These are phyloP conservation scores for Aspergillus pseudoterreus DNA, from an alignment of 2,329 filamentous ascomycete genomes.

Conservation along the genomic window DNA sequence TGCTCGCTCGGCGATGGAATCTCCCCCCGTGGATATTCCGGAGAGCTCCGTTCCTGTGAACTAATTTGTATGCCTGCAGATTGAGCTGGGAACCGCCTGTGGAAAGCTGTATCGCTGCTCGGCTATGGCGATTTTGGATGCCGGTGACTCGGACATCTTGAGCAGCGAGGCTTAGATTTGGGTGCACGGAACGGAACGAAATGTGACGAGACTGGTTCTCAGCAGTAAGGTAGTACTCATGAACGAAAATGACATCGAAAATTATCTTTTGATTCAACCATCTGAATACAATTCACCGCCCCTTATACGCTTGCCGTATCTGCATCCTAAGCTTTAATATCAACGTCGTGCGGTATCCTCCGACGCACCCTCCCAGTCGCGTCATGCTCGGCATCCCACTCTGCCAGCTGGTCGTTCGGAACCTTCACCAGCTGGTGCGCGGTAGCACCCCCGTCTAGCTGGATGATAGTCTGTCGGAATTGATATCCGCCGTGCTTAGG, in stretches of 20 bases:
- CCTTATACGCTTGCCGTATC: no score
- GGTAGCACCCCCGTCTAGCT: slow-evolving; percentile 48
- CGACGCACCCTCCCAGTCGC: slow-evolving; percentile 29
- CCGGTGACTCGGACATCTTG: neutral
- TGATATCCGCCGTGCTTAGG: slow-evolving; percentile 53
- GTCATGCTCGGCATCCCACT: slow-evolving; percentile 61
- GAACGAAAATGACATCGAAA: no score
- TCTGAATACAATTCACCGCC: no score
- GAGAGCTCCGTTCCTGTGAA: neutral
- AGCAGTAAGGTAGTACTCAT: no score
- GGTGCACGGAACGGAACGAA: no score
- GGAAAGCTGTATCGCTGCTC: neutral
- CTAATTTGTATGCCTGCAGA: neutral
- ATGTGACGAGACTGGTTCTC: no score
- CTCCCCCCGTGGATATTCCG: neutral
- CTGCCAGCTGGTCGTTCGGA: slow-evolving; percentile 46
- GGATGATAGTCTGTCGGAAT: slow-evolving; percentile 54
- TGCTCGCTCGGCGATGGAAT: neutral
- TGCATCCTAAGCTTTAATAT: neutral
- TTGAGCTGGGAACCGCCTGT: neutral
- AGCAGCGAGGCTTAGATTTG: neutral
- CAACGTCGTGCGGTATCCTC: neutral
- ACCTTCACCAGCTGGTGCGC: slow-evolving; percentile 55
- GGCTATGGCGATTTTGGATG: neutral
- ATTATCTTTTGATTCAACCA: no score